Evolutionary conservation across 1,139 yeast genomes (phyloP), one percentile per base, ranked within the genome.

Genomic region (Torulaspora pretoriensis): DNA sequence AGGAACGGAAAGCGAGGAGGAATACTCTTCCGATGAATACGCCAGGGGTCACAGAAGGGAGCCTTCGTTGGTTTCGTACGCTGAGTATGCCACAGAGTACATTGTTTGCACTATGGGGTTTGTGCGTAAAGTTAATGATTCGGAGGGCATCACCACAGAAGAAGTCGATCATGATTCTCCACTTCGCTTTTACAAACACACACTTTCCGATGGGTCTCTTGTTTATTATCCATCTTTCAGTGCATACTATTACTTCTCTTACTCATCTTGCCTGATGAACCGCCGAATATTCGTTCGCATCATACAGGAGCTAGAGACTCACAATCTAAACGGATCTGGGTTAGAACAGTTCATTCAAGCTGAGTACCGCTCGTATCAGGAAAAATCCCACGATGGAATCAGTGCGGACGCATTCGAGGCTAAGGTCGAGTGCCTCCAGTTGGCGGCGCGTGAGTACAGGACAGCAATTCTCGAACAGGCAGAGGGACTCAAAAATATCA

Each of bases 1-100:
- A 34, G 50, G 51, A 3, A 22, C 40, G 5, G 60, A 56, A 29
- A 55, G 50, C 42, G 51, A 51, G 35, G 57, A 49, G 14, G 52
- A 49, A 5, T 14, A 29, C 32, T 29, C 32, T 3, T 16, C 19
- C 3, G 32, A 29, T 14, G 32, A 29, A 8, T 13, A 13, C n/a
- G n/a, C 19, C 10, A 8, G 32, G 10, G 32, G 16, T 5, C 7
- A 29, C 19, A 29, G 14, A 29, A 8, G 19, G 32, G 32, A 14
- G 14, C 10, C 17, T 10, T 19, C 32, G 6, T 29, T 29, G 22
- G 32, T 29, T 10, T 8, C 32, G 9, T 29, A 14, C 8, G 10
- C 32, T 10, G 32, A 29, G 16, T 29, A 29, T 4, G 32, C 32
- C 10, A 29, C 19, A 14, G 32, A 29, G 5, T 29, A 29, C 8